These are phyloP conservation scores for Fusarium sp. DNA, from an alignment of 2,329 filamentous ascomycete genomes.

Conservation along the genomic window DNA sequence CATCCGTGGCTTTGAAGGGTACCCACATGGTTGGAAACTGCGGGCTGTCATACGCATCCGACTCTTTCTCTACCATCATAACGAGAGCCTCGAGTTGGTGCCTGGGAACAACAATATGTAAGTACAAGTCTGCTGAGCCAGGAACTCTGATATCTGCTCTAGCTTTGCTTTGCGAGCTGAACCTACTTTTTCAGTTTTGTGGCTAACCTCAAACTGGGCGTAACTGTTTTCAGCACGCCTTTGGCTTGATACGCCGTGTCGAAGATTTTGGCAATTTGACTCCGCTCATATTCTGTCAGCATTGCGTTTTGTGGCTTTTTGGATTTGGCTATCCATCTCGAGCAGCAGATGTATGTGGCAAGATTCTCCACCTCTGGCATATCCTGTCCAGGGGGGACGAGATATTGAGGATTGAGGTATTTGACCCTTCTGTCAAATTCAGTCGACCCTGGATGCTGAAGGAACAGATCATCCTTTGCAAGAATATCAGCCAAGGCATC, in stretches of 20 bases:
- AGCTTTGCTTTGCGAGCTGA: background rate
- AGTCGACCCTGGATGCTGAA: background rate
- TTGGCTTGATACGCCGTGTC: background rate
- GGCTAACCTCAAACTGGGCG: background rate
- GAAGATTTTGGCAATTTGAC: background rate
- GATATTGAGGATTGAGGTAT: conserved; percentile 3
- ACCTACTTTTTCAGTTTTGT: background rate
- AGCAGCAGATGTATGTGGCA: background rate
- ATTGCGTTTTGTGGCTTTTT: background rate
- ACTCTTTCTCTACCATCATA: conserved; percentile 10
- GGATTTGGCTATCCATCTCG: background rate
- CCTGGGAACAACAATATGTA: background rate
- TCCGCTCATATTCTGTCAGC: background rate
- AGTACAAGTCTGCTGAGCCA: background rate
- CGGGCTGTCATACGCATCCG: background rate
- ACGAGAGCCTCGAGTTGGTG: conserved; percentile 4
- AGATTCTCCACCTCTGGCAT: background rate
- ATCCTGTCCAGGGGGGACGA: background rate
- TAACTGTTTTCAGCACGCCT: background rate
- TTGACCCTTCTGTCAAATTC: conserved; percentile 1
- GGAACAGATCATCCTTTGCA: background rate
- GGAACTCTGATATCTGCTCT: background rate
- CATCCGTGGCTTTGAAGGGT: background rate
- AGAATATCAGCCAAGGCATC: background rate
- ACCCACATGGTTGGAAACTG: conserved; percentile 5